phyloP scores from a whole-genome alignment of 768 basidiomycete species.

The Ephemerocybe angulata region DNA sequence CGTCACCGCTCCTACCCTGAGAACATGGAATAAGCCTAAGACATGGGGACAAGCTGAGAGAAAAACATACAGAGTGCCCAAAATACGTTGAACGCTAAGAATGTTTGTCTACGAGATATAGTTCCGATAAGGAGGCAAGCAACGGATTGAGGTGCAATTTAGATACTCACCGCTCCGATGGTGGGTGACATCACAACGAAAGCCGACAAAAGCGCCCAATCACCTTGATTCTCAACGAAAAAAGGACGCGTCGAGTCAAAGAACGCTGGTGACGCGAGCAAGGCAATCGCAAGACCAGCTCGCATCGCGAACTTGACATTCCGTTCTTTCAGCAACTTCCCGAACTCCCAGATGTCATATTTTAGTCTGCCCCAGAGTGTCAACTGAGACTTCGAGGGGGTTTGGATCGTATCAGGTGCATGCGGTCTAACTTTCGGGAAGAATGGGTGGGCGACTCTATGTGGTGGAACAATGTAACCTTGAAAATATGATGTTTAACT shows the following conservation, averaged over 20 bases:
- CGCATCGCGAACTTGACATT: slow-evolving; percentile 88
- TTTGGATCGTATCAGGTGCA: slow-evolving; percentile 82
- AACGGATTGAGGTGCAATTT: not conserved
- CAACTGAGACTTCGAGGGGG: slow-evolving; percentile 62
- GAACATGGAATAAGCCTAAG: slow-evolving; percentile 11
- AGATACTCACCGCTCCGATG: slow-evolving; percentile 65
- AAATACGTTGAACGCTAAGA: slow-evolving; percentile 74
- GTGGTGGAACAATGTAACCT: slow-evolving; percentile 48
- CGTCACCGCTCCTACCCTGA: slow-evolving; percentile 72
- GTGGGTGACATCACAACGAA: slow-evolving; percentile 91
- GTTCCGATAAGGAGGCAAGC: slow-evolving; percentile 11
- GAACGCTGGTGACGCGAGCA: slow-evolving; percentile 87
- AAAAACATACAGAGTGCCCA: slow-evolving; percentile 73
- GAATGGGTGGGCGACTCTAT: slow-evolving; percentile 49
- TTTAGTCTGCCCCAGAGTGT: slow-evolving; percentile 58
- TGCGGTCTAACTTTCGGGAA: slow-evolving; percentile 84
- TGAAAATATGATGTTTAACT: not conserved
- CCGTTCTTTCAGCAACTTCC: slow-evolving; percentile 59
- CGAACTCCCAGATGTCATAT: slow-evolving; percentile 70
- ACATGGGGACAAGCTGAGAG: not conserved
- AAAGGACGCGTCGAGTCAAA: slow-evolving; percentile 70
- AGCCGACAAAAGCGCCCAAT: slow-evolving; percentile 97
- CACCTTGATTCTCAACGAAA: slow-evolving; percentile 82
- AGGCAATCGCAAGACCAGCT: slow-evolving; percentile 75
- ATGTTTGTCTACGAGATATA: slow-evolving; percentile 69